Conservation (phyloP, 2,329 filamentous ascomycete species). For the Didymella arachidicola region DNA sequence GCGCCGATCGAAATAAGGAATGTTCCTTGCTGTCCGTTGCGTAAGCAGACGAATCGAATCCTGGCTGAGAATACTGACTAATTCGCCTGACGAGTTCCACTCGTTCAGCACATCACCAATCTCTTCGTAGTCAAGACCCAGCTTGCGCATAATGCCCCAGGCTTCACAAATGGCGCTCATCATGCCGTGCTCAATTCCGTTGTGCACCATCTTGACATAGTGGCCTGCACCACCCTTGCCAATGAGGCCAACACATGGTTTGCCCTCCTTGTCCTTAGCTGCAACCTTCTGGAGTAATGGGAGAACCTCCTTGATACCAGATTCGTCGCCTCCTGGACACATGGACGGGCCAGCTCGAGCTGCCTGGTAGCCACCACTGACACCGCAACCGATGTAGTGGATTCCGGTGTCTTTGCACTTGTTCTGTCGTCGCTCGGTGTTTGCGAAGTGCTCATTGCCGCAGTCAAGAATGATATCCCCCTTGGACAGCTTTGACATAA, state of each 20-base stretch:
- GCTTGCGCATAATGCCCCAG: slow-evolving; percentile 68
- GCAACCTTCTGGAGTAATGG: slow-evolving; percentile 68
- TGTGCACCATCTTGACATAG: slow-evolving; percentile 80
- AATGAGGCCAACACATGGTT: slow-evolving; percentile 66
- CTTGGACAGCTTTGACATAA: slow-evolving; percentile 61
- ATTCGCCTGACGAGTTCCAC: slow-evolving; percentile 67
- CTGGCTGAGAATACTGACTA: slow-evolving; percentile 50
- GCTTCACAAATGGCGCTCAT: slow-evolving; percentile 70
- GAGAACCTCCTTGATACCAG: slow-evolving; percentile 65
- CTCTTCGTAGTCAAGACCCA: slow-evolving; percentile 67
- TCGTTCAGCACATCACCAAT: slow-evolving; percentile 66
- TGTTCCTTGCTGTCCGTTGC: slow-evolving; percentile 55
- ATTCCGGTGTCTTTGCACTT: slow-evolving; percentile 65
- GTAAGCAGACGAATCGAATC: slow-evolving; percentile 6
- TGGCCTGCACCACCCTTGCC: slow-evolving; percentile 71
- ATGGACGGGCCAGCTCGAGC: slow-evolving; percentile 72
- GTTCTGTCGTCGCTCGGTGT: slow-evolving; percentile 69
- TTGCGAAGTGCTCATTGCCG: slow-evolving; percentile 71
- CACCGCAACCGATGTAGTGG: slow-evolving; percentile 72
- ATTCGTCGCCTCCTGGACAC: slow-evolving; percentile 68
- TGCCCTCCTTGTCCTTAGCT: slow-evolving; percentile 67
- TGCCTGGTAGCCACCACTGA: slow-evolving; percentile 74
- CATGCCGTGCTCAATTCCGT: slow-evolving; percentile 77
- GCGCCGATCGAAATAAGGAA: slow-evolving; percentile 70
- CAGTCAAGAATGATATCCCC: slow-evolving; percentile 74